Evolutionary conservation across 2,329 filamentous ascomycete genomes (phyloP), one percentile per base, ranked within the genome.

Genomic region (Fusarium xylarioides): DNA sequence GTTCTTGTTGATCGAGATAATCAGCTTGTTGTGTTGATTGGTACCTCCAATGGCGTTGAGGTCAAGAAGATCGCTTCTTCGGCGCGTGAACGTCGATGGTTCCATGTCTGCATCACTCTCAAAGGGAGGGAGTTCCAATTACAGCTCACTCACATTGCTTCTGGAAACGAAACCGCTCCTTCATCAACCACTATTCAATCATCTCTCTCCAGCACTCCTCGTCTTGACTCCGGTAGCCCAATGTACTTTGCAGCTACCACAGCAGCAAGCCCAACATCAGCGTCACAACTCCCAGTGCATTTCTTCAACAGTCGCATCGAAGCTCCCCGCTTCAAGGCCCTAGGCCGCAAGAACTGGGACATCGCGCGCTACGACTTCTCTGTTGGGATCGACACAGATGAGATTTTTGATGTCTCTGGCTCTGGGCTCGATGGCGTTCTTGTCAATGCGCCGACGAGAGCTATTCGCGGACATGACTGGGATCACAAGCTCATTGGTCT

Each of bases 111-210:
- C 7, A 44, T 44, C 3, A 26, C 23, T 19, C 16, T 26, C 3
- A 19, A 4, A 2, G 23, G 1, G 16, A 26, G 5, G 4, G 16
- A 14, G 1, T 19, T 44, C 4, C 43, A 44, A 4, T 14, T 44
- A 7, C 16, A 26, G 16, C 4, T 44, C 43, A 44, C 43, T 26
- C 43, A 26, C 11, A 44, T 44, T 44, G 11, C 23, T 44, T 44
- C 43, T 44, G 43, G 43, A 26, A 44, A 44, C 16, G 43, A 44
- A 44, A 19, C 18, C 18, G 16, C 42, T 1, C 23, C 42, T 14
- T 19, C 42, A 0, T 44, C 42, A 2, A 44, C 16, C 4, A 19
- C 16, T 4, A 1, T 26, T 14, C 42, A 44, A 1, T 26, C 23
- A 4, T 26, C 42, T 9, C 11, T 44, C 5, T 26, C 43, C 16